These are phyloP conservation scores for Myxozyma mucilagina DNA, from an alignment of 805 yeast genomes.

Conservation along the genomic window DNA sequence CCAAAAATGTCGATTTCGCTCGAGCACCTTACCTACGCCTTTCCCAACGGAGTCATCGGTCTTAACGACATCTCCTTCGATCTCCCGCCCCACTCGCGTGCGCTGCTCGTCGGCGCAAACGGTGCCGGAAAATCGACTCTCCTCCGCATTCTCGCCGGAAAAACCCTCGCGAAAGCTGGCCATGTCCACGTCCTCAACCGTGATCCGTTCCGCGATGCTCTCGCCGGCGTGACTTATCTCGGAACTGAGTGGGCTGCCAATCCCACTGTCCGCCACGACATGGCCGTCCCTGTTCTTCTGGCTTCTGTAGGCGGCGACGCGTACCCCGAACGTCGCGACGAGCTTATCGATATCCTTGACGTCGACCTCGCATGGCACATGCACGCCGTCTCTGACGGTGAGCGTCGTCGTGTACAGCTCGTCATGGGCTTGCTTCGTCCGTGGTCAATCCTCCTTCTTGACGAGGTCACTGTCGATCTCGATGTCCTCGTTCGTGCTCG, in stretches of 20 bases:
- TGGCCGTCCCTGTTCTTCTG: conserved; percentile 77
- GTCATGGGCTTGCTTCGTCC: conserved; percentile 92
- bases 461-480: conserved; percentile 95
- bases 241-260: conserved; percentile 99
- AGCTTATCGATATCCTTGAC: conserved; percentile 73
- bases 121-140: conserved; percentile 97
- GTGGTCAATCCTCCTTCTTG: conserved; percentile 83
- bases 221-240: conserved; percentile 61
- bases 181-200: conserved; percentile 69
- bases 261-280: conserved; percentile 85
- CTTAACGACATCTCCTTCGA: conserved; percentile 60
- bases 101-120: conserved; percentile 77
- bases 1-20: conserved; percentile 51
- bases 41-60: conserved; percentile 64
- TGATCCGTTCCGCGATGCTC: conserved; percentile 78
- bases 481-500: conserved; percentile 88
- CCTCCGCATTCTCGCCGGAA: conserved; percentile 83
- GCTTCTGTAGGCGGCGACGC: conserved; percentile 81
- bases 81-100: conserved; percentile 71
- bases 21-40: conserved; percentile 64
- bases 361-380: conserved; percentile 88
- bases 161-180: conserved; percentile 78
- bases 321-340: conserved; percentile 73
- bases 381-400: conserved; percentile 92
- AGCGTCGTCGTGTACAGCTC: conserved; percentile 88